A percentile compares a stretch with the other conserved stretches of the same genome.
These are phyloP conservation scores for Phytophthora lateralis DNA, from an alignment of 352 stramenopile genomes.

Conservation along the genomic window DNA sequence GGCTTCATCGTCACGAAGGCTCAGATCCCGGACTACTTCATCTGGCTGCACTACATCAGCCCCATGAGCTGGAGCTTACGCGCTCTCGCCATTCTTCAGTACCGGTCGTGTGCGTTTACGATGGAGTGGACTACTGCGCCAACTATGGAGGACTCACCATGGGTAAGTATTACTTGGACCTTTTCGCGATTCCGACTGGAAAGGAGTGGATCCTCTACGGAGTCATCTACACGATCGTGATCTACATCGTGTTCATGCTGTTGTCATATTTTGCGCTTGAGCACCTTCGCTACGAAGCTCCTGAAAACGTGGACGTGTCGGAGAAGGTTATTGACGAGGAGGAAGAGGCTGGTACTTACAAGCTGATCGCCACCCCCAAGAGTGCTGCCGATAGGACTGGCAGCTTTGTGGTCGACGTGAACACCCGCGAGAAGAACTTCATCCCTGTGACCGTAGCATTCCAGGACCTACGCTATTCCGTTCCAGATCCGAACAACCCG, in stretches of 20 bases:
- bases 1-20: conserved; percentile 47
- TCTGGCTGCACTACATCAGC: conserved; percentile 62
- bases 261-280: conserved; percentile 37
- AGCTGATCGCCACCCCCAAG: conserved; percentile 23
- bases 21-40: conserved; percentile 44
- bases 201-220: conserved; percentile 43
- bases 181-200: conserved; percentile 51
- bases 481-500: conserved; percentile 18
- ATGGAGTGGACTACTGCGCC: conserved; percentile 39
- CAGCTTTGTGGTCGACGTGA: conserved; percentile 10
- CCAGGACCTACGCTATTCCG: conserved; percentile 40
- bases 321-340: conserved; percentile 15
- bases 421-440: conserved; percentile 11
- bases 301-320: conserved; percentile 5
- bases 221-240: conserved; percentile 39
- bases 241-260: conserved; percentile 44
- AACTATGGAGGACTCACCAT: conserved; percentile 25
- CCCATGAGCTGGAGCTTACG: conserved; percentile 47
- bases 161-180: conserved; percentile 39
- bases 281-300: conserved; percentile 29
- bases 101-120: conserved; percentile 23
- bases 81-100: conserved; percentile 33
- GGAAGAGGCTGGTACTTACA: conserved; percentile 31
- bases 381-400: not conserved
- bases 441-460: conserved; percentile 27